Percentiles rank a stretch among this genome's conserved stretches.
These are phyloP conservation scores for Stylonectria norvegica DNA, from an alignment of 2,329 filamentous ascomycete genomes.

Conservation along the genomic window DNA sequence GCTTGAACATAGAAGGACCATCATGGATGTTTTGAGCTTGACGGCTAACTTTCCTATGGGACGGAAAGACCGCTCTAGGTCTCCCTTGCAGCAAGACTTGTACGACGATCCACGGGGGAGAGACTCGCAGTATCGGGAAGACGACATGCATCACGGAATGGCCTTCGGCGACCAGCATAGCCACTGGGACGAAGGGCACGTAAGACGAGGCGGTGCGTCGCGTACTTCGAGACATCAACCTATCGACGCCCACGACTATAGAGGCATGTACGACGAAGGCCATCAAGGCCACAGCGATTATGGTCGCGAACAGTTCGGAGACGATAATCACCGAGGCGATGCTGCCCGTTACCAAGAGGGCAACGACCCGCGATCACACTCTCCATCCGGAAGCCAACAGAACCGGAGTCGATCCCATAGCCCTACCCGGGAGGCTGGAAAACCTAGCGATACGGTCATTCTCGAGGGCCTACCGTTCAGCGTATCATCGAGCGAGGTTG, in stretches of 20 bases:
- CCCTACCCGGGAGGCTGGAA: conserved; percentile 36
- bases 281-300: conserved; percentile 26
- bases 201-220: conserved; percentile 19
- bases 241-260: conserved; percentile 33
- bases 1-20: conserved; percentile 24
- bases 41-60: conserved; percentile 46
- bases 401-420: conserved; percentile 35
- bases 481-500: conserved; percentile 51
- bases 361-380: conserved; percentile 22
- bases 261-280: conserved; percentile 39
- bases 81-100: conserved; percentile 39
- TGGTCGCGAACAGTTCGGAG: conserved; percentile 21
- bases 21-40: conserved; percentile 33
- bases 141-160: conserved; percentile 23
- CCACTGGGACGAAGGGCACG: conserved; percentile 28
- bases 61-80: conserved; percentile 42
- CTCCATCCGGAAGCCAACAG: conserved; percentile 24
- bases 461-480: conserved; percentile 51
- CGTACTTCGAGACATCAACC: conserved; percentile 25
- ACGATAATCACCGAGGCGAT: conserved; percentile 16
- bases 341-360: conserved; percentile 19
- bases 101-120: conserved; percentile 34
- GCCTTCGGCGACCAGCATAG: conserved; percentile 24
- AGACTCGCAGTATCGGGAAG: conserved; percentile 24
- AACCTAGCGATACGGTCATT: conserved; percentile 50